These are phyloP conservation scores for Pythium oligandrum DNA, from an alignment of 352 stramenopile genomes.

Conservation along the genomic window DNA sequence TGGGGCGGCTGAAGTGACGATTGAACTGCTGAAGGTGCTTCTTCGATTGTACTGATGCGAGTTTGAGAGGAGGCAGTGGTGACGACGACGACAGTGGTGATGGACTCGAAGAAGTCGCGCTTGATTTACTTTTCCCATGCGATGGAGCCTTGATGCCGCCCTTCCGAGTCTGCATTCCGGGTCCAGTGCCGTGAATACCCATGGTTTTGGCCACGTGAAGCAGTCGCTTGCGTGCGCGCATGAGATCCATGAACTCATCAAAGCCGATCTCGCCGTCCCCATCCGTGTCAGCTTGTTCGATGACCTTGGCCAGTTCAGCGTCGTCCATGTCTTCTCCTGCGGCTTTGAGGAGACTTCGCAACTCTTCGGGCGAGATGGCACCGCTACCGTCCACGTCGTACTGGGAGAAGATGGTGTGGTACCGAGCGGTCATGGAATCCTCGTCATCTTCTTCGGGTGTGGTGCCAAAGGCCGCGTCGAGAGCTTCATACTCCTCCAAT, in stretches of 20 bases:
- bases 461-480: constrained; percentile 53
- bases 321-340: constrained; percentile 78
- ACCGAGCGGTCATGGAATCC: constrained; percentile 35
- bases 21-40: constrained; percentile 42
- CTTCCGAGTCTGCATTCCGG: background rate
- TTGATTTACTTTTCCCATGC: background rate
- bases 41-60: constrained; percentile 39
- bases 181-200: constrained; percentile 37
- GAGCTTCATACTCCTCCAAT: constrained; percentile 60
- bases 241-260: constrained; percentile 70
- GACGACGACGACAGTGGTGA: constrained; percentile 10
- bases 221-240: constrained; percentile 73
- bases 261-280: constrained; percentile 77
- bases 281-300: constrained; percentile 64
- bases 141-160: background rate
- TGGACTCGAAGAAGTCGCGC: constrained; percentile 3
- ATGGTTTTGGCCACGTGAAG: constrained; percentile 66
- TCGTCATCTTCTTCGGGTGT: constrained; percentile 6
- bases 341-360: constrained; percentile 45
- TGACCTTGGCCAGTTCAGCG: constrained; percentile 54
- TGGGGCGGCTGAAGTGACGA: constrained; percentile 39
- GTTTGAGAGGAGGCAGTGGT: constrained; percentile 54
- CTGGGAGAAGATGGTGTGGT: constrained; percentile 54
- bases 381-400: constrained; percentile 80
- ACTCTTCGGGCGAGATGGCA: constrained; percentile 64